Conservation (phyloP, 2,329 filamentous ascomycete genomes). For the Penicillium sp. region DNA sequence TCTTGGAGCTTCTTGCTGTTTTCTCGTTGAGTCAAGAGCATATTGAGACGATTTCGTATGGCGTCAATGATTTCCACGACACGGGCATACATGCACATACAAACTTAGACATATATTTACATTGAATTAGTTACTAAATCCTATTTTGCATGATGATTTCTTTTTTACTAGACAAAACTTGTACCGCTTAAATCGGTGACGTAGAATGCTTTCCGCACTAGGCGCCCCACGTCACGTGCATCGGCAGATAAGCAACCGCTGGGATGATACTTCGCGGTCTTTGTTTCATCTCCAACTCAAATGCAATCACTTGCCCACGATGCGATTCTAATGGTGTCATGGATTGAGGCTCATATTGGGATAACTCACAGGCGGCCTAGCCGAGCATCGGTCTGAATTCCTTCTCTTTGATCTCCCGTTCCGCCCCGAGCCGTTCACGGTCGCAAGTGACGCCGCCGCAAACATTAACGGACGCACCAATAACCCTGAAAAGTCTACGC, state of each 20-base stretch:
- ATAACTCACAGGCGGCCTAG: not conserved
- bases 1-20: not conserved
- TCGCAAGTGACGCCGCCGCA: conserved; percentile 11
- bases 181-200: conserved; percentile 9
- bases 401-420: not conserved
- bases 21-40: not conserved
- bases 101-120: not conserved
- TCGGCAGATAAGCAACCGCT: conserved; percentile 16
- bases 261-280: conserved; percentile 18
- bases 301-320: conserved; percentile 15
- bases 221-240: conserved; percentile 29
- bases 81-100: not conserved
- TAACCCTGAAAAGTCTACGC: conserved; percentile 8
- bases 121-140: not conserved
- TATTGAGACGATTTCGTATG: not conserved
- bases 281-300: conserved; percentile 17
- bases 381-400: not conserved
- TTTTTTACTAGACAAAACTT: not conserved
- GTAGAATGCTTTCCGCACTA: conserved; percentile 25
- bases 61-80: not conserved
- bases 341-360: not conserved
- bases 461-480: conserved; percentile 11
- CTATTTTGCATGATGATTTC: not conserved
- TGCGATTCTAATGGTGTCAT: conserved; percentile 1
- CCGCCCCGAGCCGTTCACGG: not conserved